These are phyloP conservation scores for Penicillium sp. DNA, from an alignment of 2,329 filamentous ascomycete genomes.

Conservation along the genomic window DNA sequence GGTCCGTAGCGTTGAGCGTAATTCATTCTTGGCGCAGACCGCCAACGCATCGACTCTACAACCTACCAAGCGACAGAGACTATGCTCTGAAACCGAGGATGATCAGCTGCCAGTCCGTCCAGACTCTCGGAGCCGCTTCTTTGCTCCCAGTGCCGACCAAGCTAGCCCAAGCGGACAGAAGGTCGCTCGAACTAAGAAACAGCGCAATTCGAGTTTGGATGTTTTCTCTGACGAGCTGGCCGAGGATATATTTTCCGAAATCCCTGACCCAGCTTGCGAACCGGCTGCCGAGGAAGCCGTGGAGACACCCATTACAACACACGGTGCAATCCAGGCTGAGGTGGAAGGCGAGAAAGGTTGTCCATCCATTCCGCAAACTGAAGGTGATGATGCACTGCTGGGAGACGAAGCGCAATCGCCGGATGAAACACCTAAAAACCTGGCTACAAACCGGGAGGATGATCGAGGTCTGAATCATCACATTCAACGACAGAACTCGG, in stretches of 20 bases:
- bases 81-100: constrained; percentile 52
- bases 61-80: constrained; percentile 52
- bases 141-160: constrained; percentile 35
- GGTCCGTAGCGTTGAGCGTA: constrained; percentile 43
- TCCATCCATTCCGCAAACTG: not conserved
- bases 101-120: constrained; percentile 34
- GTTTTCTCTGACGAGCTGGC: constrained; percentile 57
- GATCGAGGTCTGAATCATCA: constrained; percentile 39
- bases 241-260: constrained; percentile 51
- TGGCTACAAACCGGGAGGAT: constrained; percentile 27
- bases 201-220: constrained; percentile 47
- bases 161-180: constrained; percentile 44
- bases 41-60: constrained; percentile 46
- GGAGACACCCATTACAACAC: not conserved
- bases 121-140: constrained; percentile 52
- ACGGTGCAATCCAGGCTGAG: not conserved
- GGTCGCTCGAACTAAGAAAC: constrained; percentile 40
- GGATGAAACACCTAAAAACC: too few relatives aligned
- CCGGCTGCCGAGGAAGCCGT: constrained; percentile 5
- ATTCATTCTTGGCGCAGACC: constrained; percentile 42
- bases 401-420: not conserved
- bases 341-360: not conserved
- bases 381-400: not conserved
- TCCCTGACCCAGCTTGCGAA: constrained; percentile 38
- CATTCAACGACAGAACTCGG: constrained; percentile 38